Base-by-base conservation (phyloP, 1,284 basidiomycete species). In the Microbotryum scabiosae region DNA sequence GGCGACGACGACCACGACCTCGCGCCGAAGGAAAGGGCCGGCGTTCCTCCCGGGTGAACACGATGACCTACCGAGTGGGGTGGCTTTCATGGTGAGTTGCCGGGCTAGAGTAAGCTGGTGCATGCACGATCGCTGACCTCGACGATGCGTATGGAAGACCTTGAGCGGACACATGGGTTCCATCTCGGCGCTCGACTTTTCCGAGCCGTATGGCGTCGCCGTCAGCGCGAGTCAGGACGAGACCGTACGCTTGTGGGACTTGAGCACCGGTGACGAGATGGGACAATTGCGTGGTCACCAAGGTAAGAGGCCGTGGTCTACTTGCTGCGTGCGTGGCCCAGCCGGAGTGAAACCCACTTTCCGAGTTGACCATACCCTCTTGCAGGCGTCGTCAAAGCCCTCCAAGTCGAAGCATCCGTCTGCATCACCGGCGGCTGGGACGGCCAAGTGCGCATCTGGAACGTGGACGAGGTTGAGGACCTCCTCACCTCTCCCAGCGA, bases 21-120 rank as follows among this genome's bases (percentile, higher is more conserved):
- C 87, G 21, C 81, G 88, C 44, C 78, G 88, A 71, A 81, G 86
- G 60, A 88, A 87, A 80, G 88, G 91, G 0, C 93, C 94, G 0
- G 88, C 89, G 9, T 98, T 99, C 79, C 76, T 99, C 62, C 94
- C 94, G 2, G 94, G 90, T 18, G 96, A 98, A 75, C 96, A 99
- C 70, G 91, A 96, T 71, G 91, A 97, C 60, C 79, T 99, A 59
- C 96, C 94, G 5, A 83, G 85, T 7, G 90, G 90, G 4, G 85
- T 97, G 5, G 94, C 94, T 6, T 99, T 99, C 78, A 97, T 99
- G 92, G 89, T 89, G 75, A 65, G 76, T 63, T 9, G 30, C 30
- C 30, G 6, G 8, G 30, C 30, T 57, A 48, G 44, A 44, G 44
- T 47, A n/a, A n/a, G 46, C 23, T 47, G 66, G 5, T 21, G 51